Evolutionary conservation across 2,329 filamentous ascomycete species (phyloP).

Genomic region (Chalaropsis ovoidea): DNA sequence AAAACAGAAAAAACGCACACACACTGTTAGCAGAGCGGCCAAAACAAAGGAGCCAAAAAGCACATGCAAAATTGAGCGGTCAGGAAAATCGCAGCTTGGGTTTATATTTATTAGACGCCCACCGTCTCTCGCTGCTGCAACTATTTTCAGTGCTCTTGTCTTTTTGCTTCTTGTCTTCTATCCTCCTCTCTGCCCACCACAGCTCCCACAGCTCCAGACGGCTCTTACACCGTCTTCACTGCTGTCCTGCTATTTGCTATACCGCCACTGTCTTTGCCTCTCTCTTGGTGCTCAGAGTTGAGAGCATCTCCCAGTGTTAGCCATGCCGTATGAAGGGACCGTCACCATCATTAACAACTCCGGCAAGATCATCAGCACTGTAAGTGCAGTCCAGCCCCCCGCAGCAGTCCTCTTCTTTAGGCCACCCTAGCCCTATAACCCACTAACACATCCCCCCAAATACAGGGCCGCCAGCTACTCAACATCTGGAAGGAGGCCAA

Average conservation of each 20-base stretch:
- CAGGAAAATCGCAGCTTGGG: neutral
- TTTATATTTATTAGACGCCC: constrained; percentile 11
- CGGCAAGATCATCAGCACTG: constrained; percentile 81
- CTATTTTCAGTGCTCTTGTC: neutral
- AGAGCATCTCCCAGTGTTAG: constrained; percentile 7
- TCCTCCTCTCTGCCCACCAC: neutral
- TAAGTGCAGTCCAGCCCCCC: constrained; percentile 36
- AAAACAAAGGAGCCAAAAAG: constrained; percentile 14
- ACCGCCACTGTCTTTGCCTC: neutral
- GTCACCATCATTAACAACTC: constrained; percentile 85
- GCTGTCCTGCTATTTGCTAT: neutral
- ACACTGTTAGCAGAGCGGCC: constrained; percentile 14
- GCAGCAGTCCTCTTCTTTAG: neutral
- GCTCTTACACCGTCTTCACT: neutral
- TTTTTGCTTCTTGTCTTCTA: neutral
- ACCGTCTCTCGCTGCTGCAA: neutral
- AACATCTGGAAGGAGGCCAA: constrained; percentile 88
- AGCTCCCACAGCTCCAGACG: neutral
- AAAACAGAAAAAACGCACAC: neutral
- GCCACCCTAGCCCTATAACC: neutral
- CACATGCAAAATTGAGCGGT: constrained; percentile 8
- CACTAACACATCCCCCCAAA: constrained; percentile 12
- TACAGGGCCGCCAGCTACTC: constrained; percentile 76
- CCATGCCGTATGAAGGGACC: constrained; percentile 51
- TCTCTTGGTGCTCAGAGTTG: constrained; percentile 11